A percentile compares a stretch with the other conserved stretches of the same genome.
phyloP scores from a whole-genome alignment of 2,329 filamentous ascomycete species.

The Fusarium buharicum region DNA sequence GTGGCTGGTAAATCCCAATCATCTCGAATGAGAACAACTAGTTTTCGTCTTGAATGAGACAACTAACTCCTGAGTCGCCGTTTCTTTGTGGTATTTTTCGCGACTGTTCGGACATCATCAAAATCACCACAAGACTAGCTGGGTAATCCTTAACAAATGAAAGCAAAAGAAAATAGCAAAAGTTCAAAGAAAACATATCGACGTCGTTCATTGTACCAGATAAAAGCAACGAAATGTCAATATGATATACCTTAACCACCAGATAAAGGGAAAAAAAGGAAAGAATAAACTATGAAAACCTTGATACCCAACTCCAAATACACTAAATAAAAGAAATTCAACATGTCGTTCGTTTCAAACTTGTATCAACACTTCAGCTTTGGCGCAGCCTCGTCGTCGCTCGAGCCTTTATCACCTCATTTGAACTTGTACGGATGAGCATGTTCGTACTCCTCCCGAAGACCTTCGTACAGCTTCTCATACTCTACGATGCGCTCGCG shows the following conservation, averaged over 20 bases:
- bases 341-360: not conserved
- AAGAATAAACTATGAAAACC: not conserved
- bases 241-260: not conserved
- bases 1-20: too few relatives aligned
- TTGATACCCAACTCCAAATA: not conserved
- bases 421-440: not conserved
- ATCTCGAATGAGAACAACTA: too few relatives aligned
- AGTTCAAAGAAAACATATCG: not conserved
- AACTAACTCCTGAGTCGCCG: too few relatives aligned
- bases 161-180: too few relatives aligned
- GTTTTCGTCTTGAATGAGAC: too few relatives aligned
- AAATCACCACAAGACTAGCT: too few relatives aligned
- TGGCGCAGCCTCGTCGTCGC: not conserved
- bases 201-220: not conserved
- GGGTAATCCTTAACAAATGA: not conserved
- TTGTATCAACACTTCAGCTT: not conserved
- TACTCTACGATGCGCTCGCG: constrained; percentile 21
- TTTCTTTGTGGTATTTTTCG: too few relatives aligned
- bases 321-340: not conserved
- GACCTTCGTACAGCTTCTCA: not conserved
- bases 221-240: not conserved
- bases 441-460: constrained; percentile 3
- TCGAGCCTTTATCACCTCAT: not conserved
- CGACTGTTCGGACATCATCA: too few relatives aligned
- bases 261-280: not conserved